These are phyloP conservation scores for Rauvolfia tetraphylla DNA, from an alignment of 257 asterid genomes.

Conservation along the genomic window DNA sequence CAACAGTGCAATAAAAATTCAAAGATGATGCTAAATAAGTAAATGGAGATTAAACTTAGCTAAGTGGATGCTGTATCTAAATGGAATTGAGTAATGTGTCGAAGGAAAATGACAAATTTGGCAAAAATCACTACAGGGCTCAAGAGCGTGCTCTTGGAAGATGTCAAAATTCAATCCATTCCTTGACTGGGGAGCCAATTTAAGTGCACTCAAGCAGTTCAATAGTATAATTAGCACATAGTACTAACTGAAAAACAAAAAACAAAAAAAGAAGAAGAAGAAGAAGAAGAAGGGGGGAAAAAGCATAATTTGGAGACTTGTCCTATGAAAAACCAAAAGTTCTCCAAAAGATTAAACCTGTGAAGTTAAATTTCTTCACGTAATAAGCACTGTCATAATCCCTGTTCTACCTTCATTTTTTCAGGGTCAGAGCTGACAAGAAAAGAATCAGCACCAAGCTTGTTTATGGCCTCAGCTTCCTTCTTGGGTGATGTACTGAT, in stretches of 20 bases:
- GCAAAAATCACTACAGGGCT: not conserved
- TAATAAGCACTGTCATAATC: not conserved
- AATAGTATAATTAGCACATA: not conserved
- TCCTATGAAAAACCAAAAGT: not conserved
- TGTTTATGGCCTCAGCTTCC: constrained; percentile 44
- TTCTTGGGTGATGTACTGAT: constrained; percentile 54
- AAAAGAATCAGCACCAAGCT: constrained; percentile 60
- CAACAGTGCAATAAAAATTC: not conserved
- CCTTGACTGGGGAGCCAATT: not conserved
- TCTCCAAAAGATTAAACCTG: not conserved
- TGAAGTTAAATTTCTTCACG: not conserved
- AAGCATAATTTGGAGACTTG: not conserved
- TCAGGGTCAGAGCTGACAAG: constrained; percentile 41
- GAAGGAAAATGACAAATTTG: no score
- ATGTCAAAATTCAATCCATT: not conserved
- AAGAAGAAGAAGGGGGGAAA: no score
- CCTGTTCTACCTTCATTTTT: constrained; percentile 35
- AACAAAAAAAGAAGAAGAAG: no score
- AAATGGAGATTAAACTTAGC: not conserved
- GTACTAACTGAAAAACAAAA: not conserved
- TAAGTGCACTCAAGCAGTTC: not conserved
- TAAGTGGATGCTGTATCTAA: not conserved
- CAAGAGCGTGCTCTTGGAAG: not conserved
- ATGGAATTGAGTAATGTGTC: not conserved
- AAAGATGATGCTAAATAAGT: not conserved